Evolutionary conservation across 2,329 filamentous ascomycete genomes (phyloP).

Genomic region (Cladophialophora carrionii): DNA sequence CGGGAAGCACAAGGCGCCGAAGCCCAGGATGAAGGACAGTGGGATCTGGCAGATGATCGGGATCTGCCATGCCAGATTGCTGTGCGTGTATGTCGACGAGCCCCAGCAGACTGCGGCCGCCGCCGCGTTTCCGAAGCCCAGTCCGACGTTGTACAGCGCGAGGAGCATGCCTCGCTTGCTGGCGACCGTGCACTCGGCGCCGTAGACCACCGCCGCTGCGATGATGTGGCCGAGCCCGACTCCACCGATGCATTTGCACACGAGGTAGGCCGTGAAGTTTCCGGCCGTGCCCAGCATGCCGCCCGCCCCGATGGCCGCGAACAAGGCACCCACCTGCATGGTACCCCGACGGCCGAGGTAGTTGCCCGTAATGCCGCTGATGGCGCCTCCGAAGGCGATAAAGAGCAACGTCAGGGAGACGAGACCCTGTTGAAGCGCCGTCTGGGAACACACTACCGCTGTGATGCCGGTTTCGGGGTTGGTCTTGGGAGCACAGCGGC

Average conservation of each 20-base stretch:
- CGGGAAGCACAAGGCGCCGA: constrained; percentile 50
- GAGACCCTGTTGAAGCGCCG: constrained; percentile 40
- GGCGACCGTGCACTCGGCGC: constrained; percentile 57
- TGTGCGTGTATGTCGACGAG: constrained; percentile 38
- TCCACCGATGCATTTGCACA: constrained; percentile 55
- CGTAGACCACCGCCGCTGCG: constrained; percentile 56
- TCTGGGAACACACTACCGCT: constrained; percentile 15
- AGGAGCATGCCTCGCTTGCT: constrained; percentile 57
- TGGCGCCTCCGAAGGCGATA: constrained; percentile 39
- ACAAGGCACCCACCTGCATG: constrained; percentile 65
- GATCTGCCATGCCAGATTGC: constrained; percentile 42
- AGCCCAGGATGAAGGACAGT: constrained; percentile 37
- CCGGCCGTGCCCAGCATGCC: constrained; percentile 46
- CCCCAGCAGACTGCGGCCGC: constrained; percentile 40
- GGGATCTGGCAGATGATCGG: constrained; percentile 43
- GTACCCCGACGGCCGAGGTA: constrained; percentile 63
- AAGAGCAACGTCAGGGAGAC: constrained; percentile 41
- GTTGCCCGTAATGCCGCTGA: constrained; percentile 65
- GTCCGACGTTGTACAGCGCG: constrained; percentile 30
- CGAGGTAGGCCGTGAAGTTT: constrained; percentile 42
- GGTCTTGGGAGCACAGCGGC: constrained; percentile 11
- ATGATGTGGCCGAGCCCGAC: constrained; percentile 45
- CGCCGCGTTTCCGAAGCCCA: constrained; percentile 40
- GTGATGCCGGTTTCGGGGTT: constrained; percentile 5
- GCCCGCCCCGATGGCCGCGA: constrained; percentile 68